These are phyloP conservation scores for Lobosporangium transversale DNA, from an alignment of 192 early-diverging fungal species.

Conservation along the genomic window DNA sequence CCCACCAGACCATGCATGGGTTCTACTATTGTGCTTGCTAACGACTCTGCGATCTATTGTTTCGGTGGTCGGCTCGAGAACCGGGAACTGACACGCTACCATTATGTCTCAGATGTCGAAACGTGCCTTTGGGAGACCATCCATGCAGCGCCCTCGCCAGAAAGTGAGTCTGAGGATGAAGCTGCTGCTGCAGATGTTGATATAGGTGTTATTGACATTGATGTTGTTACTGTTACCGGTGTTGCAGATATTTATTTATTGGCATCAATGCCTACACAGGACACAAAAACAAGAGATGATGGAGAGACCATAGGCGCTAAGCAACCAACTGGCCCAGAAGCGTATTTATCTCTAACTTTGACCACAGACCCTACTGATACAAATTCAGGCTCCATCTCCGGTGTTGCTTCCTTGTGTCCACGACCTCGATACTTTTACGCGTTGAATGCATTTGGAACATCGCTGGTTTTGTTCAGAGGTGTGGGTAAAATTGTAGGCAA, in stretches of 20 bases:
- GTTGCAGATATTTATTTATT: too few relatives aligned
- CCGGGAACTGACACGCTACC: conserved; percentile 32
- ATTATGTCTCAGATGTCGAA: conserved; percentile 41
- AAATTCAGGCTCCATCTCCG: conserved; percentile 38
- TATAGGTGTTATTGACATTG: too few relatives aligned
- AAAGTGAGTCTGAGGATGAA: neutral
- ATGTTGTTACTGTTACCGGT: too few relatives aligned
- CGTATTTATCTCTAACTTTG: conserved; percentile 29
- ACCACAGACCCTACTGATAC: conserved; percentile 39
- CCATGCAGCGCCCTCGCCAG: neutral
- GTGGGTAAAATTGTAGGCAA: conserved; percentile 9
- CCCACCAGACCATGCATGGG: conserved; percentile 42
- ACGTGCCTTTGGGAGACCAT: conserved; percentile 29
- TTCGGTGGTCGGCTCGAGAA: conserved; percentile 44
- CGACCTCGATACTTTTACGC: conserved; percentile 44
- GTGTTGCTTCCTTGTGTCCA: conserved; percentile 14
- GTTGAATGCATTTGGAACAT: conserved; percentile 42
- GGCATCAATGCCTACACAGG: too few relatives aligned
- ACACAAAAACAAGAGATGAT: neutral
- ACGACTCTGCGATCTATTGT: conserved; percentile 27
- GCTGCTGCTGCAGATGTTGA: neutral
- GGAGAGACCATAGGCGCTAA: neutral
- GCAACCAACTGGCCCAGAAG: too few relatives aligned
- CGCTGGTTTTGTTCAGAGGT: conserved; percentile 45
- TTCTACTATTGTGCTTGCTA: conserved; percentile 38